Conservation (phyloP, 495 filamentous ascomycete genomes). For the Aspergillus steynii region DNA sequence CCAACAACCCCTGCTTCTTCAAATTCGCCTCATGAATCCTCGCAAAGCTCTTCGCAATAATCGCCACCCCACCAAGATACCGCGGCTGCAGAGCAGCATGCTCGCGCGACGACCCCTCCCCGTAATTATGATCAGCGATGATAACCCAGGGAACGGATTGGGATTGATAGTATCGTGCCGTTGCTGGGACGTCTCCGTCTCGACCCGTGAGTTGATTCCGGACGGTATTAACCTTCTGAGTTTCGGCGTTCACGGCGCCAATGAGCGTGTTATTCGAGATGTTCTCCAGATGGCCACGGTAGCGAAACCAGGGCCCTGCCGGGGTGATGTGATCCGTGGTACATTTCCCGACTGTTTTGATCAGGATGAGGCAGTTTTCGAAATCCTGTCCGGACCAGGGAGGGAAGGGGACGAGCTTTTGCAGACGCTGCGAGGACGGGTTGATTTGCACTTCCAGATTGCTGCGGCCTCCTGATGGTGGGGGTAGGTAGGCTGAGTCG, state of each 20-base stretch:
- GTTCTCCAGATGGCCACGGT: conserved; percentile 99
- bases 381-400: conserved; percentile 95
- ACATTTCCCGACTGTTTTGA: conserved; percentile 97
- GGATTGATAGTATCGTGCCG: conserved; percentile 97
- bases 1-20: conserved; percentile 99
- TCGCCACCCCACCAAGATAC: conserved; percentile 94
- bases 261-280: conserved; percentile 99
- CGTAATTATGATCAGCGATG: conserved; percentile 99
- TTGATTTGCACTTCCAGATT: conserved; percentile 78
- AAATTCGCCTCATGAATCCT: conserved; percentile 99
- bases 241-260: conserved; percentile 92
- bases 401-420: conserved; percentile 82
- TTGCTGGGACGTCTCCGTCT: conserved; percentile 85
- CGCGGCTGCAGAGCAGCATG: conserved; percentile 97
- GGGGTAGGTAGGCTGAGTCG: conserved; percentile 94
- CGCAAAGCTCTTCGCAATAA: conserved; percentile 94
- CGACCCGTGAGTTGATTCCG: conserved; percentile 85
- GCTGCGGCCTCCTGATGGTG: conserved; percentile 69
- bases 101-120: conserved; percentile 95
- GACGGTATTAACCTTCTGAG: conserved; percentile 97
- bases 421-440: conserved; percentile 88
- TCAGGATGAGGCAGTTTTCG: conserved; percentile 83
- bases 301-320: conserved; percentile 98
- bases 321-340: conserved; percentile 99
- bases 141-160: conserved; percentile 96